These are phyloP conservation scores for Sclerotinia spermophila DNA, from an alignment of 2,329 filamentous ascomycete species.

Conservation along the genomic window DNA sequence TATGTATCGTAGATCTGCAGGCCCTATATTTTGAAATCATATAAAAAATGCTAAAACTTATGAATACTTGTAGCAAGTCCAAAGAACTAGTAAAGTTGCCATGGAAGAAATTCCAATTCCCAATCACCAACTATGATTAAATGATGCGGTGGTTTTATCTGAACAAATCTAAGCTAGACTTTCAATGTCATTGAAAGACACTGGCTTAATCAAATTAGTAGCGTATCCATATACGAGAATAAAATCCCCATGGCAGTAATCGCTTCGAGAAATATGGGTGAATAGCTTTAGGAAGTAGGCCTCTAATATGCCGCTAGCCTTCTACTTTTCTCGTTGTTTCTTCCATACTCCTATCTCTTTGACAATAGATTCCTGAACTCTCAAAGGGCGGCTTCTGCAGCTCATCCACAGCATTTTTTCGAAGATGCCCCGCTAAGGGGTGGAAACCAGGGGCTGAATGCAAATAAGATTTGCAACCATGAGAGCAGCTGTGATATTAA, in stretches of 20 bases:
- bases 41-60: neutral
- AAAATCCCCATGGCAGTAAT: neutral
- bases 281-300: neutral
- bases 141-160: neutral
- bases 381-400: neutral
- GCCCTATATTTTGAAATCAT: neutral
- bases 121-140: neutral
- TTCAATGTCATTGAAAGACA: too few species aligned
- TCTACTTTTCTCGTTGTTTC: too few species aligned
- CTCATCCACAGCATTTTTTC: neutral
- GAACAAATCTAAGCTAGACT: neutral
- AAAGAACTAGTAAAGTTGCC: neutral
- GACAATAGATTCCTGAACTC: neutral
- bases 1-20: neutral
- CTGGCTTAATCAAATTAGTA: neutral
- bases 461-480: neutral
- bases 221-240: too few species aligned
- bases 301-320: neutral
- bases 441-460: neutral
- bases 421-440: neutral
- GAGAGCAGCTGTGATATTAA: neutral
- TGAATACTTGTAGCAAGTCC: neutral
- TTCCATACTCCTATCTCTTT: neutral
- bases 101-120: neutral
- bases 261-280: neutral